phyloP scores from a whole-genome alignment of 192 early-diverging fungal species.

The Ambispora gerdemannii region DNA sequence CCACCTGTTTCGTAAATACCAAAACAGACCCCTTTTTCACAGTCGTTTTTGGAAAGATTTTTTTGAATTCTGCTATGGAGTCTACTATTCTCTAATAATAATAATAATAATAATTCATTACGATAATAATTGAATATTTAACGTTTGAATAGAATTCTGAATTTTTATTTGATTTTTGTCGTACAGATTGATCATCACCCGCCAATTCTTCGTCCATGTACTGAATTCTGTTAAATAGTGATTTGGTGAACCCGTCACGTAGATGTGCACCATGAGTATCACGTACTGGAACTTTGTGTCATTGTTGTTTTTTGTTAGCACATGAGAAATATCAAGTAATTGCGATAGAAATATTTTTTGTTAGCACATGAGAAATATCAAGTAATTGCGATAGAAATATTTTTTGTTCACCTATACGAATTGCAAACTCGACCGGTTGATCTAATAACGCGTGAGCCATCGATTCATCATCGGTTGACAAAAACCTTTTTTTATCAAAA shows the following conservation, averaged over 20 bases:
- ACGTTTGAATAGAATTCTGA: neutral
- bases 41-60: conserved; percentile 45
- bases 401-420: conserved; percentile 40
- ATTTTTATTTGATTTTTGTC: neutral
- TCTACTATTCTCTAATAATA: conserved; percentile 43
- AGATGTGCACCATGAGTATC: conserved; percentile 52
- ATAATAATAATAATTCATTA: conserved; percentile 14
- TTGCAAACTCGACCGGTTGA: conserved; percentile 46
- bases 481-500: conserved; percentile 38
- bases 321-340: neutral
- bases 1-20: conserved; percentile 45
- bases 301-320: conserved; percentile 14
- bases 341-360: no score
- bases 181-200: conserved; percentile 36
- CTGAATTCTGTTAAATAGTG: conserved; percentile 45
- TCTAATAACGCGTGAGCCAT: conserved; percentile 35
- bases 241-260: conserved; percentile 54
- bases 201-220: conserved; percentile 39
- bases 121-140: neutral
- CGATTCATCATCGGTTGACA: conserved; percentile 29
- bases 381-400: no score
- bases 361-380: no score
- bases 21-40: conserved; percentile 47
- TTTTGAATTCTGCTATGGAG: conserved; percentile 52
- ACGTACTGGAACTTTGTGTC: conserved; percentile 43